Conservation (phyloP, 2,329 filamentous ascomycete species). For the Tolypocladium cylindrosporum region DNA sequence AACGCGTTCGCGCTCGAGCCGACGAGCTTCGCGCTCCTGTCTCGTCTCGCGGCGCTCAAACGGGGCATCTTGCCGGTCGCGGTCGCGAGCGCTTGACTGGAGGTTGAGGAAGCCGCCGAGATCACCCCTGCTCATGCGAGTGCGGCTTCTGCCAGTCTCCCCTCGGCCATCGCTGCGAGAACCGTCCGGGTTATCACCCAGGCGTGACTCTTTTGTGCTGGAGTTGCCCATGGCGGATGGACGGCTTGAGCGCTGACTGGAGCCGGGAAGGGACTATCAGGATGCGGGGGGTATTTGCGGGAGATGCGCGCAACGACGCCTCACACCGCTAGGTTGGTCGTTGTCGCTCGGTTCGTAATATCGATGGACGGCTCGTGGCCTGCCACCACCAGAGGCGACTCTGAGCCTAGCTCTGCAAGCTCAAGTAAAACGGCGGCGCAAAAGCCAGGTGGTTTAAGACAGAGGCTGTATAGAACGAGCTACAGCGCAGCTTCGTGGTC, state of each 20-base stretch:
- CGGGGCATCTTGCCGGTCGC: conserved; percentile 29
- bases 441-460: no score
- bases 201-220: conserved; percentile 28
- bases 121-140: conserved; percentile 31
- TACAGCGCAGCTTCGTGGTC: neutral
- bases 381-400: neutral
- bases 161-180: conserved; percentile 10
- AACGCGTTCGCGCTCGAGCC: conserved; percentile 69
- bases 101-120: conserved; percentile 35
- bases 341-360: neutral
- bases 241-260: neutral
- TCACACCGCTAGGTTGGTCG: neutral
- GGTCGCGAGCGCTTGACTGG: conserved; percentile 25
- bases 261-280: neutral
- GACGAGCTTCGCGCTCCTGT: conserved; percentile 81
- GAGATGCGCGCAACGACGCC: neutral
- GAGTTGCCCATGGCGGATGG: conserved; percentile 25
- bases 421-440: neutral
- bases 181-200: conserved; percentile 13
- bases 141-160: conserved; percentile 11
- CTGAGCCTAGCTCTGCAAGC: neutral
- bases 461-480: neutral
- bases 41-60: conserved; percentile 73
- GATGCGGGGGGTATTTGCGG: neutral
- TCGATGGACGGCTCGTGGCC: neutral